Conservation (phyloP, 169 alveolate genomes). For the Cryptosporidium bovis region DNA sequence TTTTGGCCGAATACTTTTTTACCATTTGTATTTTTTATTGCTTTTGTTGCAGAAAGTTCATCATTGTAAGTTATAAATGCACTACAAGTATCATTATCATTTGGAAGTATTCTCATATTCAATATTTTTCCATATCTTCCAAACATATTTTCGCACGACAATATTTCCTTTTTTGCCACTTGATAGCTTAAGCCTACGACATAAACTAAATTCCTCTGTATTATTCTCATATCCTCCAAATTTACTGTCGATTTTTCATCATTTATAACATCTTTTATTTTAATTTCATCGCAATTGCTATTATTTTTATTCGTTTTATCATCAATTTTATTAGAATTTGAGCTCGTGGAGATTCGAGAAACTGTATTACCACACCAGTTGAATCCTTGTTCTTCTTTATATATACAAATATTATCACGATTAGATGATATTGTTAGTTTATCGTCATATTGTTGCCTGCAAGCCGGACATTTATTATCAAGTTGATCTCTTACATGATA, state of each 20-base stretch:
- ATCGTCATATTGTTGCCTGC: conserved; percentile 90
- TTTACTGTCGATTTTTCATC: not conserved
- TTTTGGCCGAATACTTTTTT: conserved; percentile 87
- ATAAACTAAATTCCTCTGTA: conserved; percentile 89
- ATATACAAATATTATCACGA: conserved; percentile 11
- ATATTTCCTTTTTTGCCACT: conserved; percentile 86
- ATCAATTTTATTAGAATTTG: conserved; percentile 54
- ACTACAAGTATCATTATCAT: conserved; percentile 89
- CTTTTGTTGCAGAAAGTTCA: conserved; percentile 89
- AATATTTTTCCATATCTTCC: conserved; percentile 90
- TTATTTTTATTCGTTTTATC: conserved; percentile 6
- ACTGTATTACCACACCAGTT: conserved; percentile 72
- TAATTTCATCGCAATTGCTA: conserved; percentile 26
- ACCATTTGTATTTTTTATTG: conserved; percentile 91
- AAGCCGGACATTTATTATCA: conserved; percentile 92
- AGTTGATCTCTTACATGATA: conserved; percentile 88
- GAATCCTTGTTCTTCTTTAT: conserved; percentile 27
- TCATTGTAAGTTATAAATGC: conserved; percentile 92
- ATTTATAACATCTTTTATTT: not conserved
- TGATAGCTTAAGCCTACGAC: conserved; percentile 88
- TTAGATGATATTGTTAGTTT: conserved; percentile 38
- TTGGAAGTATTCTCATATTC: conserved; percentile 86
- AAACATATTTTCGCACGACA: conserved; percentile 86
- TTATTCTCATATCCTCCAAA: conserved; percentile 88
- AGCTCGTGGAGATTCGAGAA: conserved; percentile 1